Percentiles rank a stretch among this genome's conserved stretches.
Evolutionary conservation across 2,329 filamentous ascomycete species (phyloP).

Genomic region (Penicillium sp.): DNA sequence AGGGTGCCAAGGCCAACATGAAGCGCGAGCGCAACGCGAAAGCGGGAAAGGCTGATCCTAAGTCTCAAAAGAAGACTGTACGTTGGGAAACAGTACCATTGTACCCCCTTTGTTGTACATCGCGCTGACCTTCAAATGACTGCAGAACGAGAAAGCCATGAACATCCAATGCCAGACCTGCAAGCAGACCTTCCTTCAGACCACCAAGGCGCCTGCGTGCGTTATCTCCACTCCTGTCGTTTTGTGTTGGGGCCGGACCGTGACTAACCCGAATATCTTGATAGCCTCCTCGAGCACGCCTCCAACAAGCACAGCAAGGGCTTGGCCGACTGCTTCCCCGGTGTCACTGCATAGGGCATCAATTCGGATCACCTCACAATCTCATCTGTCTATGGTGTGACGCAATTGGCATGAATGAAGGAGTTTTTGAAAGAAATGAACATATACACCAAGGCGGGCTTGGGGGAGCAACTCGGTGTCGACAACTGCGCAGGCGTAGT

Average conservation of each 20-base stretch:
- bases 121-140: background rate
- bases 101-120: background rate
- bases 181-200: constrained; percentile 78
- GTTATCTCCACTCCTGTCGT: background rate
- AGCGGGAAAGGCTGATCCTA: constrained; percentile 54
- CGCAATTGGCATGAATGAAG: background rate
- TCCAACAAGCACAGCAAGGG: constrained; percentile 75
- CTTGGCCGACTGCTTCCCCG: constrained; percentile 69
- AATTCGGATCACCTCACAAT: background rate
- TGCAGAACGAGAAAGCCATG: constrained; percentile 70
- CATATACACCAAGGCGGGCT: background rate
- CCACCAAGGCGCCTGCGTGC: constrained; percentile 66
- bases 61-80: constrained; percentile 70
- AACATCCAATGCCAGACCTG: constrained; percentile 75
- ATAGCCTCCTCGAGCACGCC: constrained; percentile 65
- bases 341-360: constrained; percentile 4
- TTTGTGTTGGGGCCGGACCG: background rate
- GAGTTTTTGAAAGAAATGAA: background rate
- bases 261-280: constrained; percentile 2
- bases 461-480: background rate
- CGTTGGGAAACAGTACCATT: constrained; percentile 30
- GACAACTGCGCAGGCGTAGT: background rate
- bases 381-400: background rate
- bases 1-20: constrained; percentile 65
- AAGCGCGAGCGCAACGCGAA: constrained; percentile 73